Evolutionary conservation across 768 basidiomycete genomes (phyloP).

Genomic region (Phallus indusiatus): DNA sequence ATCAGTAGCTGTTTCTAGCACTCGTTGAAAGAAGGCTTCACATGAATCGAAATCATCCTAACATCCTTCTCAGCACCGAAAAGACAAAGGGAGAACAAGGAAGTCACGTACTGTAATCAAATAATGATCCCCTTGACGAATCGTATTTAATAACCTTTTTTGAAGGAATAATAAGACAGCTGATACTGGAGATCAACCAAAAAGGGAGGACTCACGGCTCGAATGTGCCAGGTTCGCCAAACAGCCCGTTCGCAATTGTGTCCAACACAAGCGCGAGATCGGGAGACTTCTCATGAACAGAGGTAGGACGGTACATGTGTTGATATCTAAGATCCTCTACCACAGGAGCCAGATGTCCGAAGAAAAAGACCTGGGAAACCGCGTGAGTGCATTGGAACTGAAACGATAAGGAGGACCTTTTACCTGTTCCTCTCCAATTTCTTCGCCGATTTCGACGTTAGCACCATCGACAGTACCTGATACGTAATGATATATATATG

Average conservation of each 20-base stretch:
- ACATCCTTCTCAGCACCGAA: background rate
- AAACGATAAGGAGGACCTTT: slow-evolving; percentile 51
- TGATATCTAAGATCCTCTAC: slow-evolving; percentile 83
- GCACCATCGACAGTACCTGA: slow-evolving; percentile 61
- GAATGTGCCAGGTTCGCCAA: slow-evolving; percentile 75
- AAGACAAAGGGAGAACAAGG: background rate
- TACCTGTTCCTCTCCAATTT: slow-evolving; percentile 87
- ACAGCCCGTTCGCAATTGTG: slow-evolving; percentile 64
- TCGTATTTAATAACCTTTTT: slow-evolving; percentile 58
- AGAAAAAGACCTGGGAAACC: slow-evolving; percentile 53
- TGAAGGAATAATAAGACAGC: background rate
- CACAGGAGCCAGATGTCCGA: slow-evolving; percentile 77
- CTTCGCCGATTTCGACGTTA: slow-evolving; percentile 94
- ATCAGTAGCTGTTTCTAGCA: background rate
- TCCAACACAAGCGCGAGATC: slow-evolving; percentile 72
- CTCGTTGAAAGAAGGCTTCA: slow-evolving; percentile 25
- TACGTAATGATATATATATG: too few relatives aligned
- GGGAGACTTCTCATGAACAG: slow-evolving; percentile 77
- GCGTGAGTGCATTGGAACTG: slow-evolving; percentile 8
- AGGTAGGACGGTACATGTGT: slow-evolving; percentile 74
- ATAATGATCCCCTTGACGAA: slow-evolving; percentile 69
- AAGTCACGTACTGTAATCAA: slow-evolving; percentile 40
- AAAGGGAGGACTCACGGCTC: slow-evolving; percentile 60
- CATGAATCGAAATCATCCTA: slow-evolving; percentile 89
- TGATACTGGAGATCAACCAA: slow-evolving; percentile 11